Evolutionary conservation across 139 green algal species (phyloP).

Genomic region (Raphidocelis subcapitata): DNA sequence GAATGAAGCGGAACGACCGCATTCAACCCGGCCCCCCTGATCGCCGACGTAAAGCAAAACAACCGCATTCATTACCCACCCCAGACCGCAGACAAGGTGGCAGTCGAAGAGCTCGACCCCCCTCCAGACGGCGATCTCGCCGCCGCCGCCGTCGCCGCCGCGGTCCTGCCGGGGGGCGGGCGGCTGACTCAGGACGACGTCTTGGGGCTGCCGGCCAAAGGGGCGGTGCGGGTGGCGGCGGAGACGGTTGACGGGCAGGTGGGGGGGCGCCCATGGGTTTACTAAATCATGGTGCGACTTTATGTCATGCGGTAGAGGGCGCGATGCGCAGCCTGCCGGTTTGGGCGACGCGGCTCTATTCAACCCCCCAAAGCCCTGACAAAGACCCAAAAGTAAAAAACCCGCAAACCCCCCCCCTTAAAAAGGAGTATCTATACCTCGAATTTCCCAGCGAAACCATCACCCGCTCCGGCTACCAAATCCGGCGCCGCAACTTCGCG

Average conservation of each 20-base stretch:
- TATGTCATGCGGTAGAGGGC: too few relatives aligned
- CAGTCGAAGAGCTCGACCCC: conserved; percentile 48
- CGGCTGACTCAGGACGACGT: conserved; percentile 35
- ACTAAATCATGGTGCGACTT: too few relatives aligned
- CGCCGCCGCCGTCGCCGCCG: conserved; percentile 25
- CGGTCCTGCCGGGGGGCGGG: conserved; percentile 18
- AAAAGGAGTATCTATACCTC: conserved; percentile 56
- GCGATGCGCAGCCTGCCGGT: too few relatives aligned
- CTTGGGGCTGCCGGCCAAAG: conserved; percentile 35
- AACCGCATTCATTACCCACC: too few relatives aligned
- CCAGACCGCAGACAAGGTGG: conserved; percentile 66
- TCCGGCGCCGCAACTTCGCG: conserved; percentile 61
- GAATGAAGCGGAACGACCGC: too few relatives aligned
- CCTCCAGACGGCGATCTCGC: conserved; percentile 20
- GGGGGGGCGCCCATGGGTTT: background rate
- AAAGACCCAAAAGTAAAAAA: too few relatives aligned
- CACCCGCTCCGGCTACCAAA: conserved; percentile 68
- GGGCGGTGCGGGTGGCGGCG: conserved; percentile 26
- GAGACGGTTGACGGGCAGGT: conserved; percentile 42
- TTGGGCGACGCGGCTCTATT: too few relatives aligned
- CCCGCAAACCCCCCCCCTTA: too few relatives aligned
- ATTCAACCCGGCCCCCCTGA: too few relatives aligned
- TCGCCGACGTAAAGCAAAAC: too few relatives aligned
- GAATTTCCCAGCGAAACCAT: conserved; percentile 64
- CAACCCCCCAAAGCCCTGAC: too few relatives aligned